phyloP scores from a whole-genome alignment of 2,329 filamentous ascomycete genomes.

The Diaporthe destruens region DNA sequence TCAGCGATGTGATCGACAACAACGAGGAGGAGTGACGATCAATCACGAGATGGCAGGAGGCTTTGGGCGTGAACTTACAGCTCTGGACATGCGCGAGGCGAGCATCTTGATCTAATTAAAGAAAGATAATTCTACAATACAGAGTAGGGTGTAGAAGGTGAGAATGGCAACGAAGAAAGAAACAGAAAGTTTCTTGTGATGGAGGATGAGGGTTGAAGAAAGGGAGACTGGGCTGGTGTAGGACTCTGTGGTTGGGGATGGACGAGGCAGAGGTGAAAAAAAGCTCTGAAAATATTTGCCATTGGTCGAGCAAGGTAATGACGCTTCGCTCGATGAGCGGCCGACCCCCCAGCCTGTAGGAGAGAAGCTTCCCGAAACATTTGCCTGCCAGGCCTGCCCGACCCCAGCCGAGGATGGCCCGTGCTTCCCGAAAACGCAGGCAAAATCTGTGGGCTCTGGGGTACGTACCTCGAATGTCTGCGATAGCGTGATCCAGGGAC shows the following conservation, averaged over 20 bases:
- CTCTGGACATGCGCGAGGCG: slow-evolving; percentile 78
- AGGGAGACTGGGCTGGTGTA: slow-evolving; percentile 46
- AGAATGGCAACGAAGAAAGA: slow-evolving; percentile 52
- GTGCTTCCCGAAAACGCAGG: slow-evolving; percentile 13
- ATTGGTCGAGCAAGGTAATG: slow-evolving; percentile 38
- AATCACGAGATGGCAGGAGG: slow-evolving; percentile 2
- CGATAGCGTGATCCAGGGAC: too few relatives aligned
- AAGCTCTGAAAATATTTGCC: slow-evolving; percentile 40
- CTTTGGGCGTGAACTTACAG: slow-evolving; percentile 67
- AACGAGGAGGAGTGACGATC: not conserved
- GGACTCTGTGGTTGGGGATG: slow-evolving; percentile 21
- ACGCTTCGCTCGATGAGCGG: slow-evolving; percentile 29
- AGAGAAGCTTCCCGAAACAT: slow-evolving; percentile 39
- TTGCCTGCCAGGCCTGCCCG: slow-evolving; percentile 38
- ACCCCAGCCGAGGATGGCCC: slow-evolving; percentile 29
- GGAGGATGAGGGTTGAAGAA: slow-evolving; percentile 32
- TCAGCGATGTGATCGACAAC: slow-evolving; percentile 15
- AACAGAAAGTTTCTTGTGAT: slow-evolving; percentile 45
- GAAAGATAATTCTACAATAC: slow-evolving; percentile 51
- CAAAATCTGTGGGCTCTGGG: not conserved
- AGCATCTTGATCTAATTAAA: slow-evolving; percentile 70
- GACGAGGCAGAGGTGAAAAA: slow-evolving; percentile 39
- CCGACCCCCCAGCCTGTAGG: slow-evolving; percentile 18
- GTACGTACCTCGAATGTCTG: slow-evolving; percentile 11
- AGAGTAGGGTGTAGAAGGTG: slow-evolving; percentile 50